phyloP scores from a whole-genome alignment of 2,329 filamentous ascomycete species.

The Hirsutella thompsonii region DNA sequence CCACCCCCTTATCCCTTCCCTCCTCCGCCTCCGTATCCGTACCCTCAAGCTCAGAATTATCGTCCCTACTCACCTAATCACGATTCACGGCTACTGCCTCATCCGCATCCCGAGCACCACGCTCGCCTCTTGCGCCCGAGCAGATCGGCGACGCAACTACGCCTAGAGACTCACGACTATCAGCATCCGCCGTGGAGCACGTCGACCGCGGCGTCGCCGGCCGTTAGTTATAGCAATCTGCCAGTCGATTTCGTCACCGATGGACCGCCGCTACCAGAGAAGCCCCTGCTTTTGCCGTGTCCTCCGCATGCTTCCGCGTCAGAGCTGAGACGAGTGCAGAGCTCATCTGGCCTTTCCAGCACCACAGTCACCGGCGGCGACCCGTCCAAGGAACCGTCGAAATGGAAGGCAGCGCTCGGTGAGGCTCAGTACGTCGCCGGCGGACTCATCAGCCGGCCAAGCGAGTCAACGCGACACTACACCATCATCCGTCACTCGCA shows the following conservation, averaged over 20 bases:
- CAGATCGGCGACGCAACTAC: constrained; percentile 6
- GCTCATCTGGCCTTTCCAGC: constrained; percentile 16
- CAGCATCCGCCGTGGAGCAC: neutral
- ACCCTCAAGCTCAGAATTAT: neutral
- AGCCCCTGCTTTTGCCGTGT: neutral
- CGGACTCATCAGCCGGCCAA: constrained; percentile 49
- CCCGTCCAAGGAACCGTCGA: constrained; percentile 9
- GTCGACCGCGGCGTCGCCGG: neutral
- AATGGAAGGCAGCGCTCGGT: constrained; percentile 35
- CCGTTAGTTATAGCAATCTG: neutral
- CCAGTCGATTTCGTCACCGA: neutral
- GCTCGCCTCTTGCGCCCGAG: constrained; percentile 4
- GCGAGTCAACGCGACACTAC: constrained; percentile 52
- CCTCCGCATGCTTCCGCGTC: neutral
- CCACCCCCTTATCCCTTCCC: neutral
- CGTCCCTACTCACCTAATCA: too few relatives aligned
- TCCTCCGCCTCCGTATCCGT: neutral
- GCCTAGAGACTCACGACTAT: neutral
- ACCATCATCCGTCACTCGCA: constrained; percentile 55
- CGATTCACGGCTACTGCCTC: too few relatives aligned
- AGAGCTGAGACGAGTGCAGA: constrained; percentile 16
- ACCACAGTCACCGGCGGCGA: neutral
- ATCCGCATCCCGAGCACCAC: too few relatives aligned
- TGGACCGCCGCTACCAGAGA: neutral
- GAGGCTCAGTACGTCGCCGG: constrained; percentile 54